These are phyloP conservation scores for Trifolium dubium DNA, from an alignment of 306 rosid genomes.

Conservation along the genomic window DNA sequence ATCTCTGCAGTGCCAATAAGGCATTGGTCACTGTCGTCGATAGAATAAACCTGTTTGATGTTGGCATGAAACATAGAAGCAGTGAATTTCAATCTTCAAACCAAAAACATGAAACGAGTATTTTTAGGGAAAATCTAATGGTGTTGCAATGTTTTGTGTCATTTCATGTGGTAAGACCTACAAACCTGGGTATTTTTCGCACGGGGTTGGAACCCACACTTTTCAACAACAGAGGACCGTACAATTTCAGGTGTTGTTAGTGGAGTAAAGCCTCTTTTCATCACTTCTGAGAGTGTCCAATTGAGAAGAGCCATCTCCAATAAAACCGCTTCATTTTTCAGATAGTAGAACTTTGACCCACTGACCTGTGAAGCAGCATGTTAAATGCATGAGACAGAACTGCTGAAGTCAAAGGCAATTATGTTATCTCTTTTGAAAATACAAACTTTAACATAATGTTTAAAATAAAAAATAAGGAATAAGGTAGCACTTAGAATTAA, in stretches of 20 bases:
- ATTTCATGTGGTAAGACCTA: neutral
- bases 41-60: slow-evolving; percentile 80
- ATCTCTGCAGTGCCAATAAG: slow-evolving; percentile 99
- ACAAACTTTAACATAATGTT: slow-evolving; percentile 27
- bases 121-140: slow-evolving; percentile 22
- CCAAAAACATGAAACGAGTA: slow-evolving; percentile 16
- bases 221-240: slow-evolving; percentile 92
- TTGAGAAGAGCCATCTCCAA: slow-evolving; percentile 87
- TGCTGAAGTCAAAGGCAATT: neutral
- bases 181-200: slow-evolving; percentile 91
- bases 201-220: slow-evolving; percentile 97
- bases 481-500: slow-evolving; percentile 12
- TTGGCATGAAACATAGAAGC: slow-evolving; percentile 38
- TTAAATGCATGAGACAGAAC: slow-evolving; percentile 33
- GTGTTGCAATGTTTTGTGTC: slow-evolving; percentile 18
- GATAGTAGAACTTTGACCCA: slow-evolving; percentile 93
- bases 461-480: slow-evolving; percentile 13
- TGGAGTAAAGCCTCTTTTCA: slow-evolving; percentile 86
- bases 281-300: slow-evolving; percentile 92
- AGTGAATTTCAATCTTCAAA: slow-evolving; percentile 30
- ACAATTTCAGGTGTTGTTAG: slow-evolving; percentile 92
- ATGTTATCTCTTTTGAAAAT: slow-evolving; percentile 14
- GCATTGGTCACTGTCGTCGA: slow-evolving; percentile 88
- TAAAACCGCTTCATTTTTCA: slow-evolving; percentile 89
- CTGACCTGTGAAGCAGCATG: slow-evolving; percentile 70